These are phyloP conservation scores for Skeletonema potamos DNA, from an alignment of 108 stramenopile genomes.

Conservation along the genomic window DNA sequence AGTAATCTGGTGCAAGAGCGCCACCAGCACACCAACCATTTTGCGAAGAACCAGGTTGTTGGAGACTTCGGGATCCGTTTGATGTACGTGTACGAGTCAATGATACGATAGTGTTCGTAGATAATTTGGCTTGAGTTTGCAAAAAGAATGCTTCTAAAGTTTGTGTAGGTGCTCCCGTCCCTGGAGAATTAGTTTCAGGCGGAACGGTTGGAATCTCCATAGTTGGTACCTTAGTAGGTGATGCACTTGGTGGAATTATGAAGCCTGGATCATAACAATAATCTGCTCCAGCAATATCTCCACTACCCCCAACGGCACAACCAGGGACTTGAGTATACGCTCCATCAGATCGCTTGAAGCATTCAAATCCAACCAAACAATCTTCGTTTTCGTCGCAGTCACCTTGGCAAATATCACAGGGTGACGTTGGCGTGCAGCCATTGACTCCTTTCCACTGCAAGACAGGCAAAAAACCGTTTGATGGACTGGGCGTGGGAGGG, in stretches of 20 bases:
- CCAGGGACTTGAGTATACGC: slow-evolving; percentile 27
- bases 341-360: slow-evolving; percentile 37
- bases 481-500: background rate
- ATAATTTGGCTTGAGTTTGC: slow-evolving; percentile 1
- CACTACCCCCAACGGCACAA: slow-evolving; percentile 25
- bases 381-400: slow-evolving; percentile 62
- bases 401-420: slow-evolving; percentile 58
- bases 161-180: background rate
- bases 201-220: background rate
- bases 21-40: slow-evolving; percentile 38
- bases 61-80: background rate
- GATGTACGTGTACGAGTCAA: background rate
- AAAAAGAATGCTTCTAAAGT: slow-evolving; percentile 9
- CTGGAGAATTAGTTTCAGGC: background rate
- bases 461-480: background rate
- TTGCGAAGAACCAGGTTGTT: background rate
- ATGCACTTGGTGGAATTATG: background rate
- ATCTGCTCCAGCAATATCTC: slow-evolving; percentile 43
- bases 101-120: background rate
- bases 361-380: slow-evolving; percentile 32
- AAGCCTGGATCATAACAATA: slow-evolving; percentile 26
- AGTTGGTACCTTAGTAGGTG: background rate
- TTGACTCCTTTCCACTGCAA: slow-evolving; percentile 28
- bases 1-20: slow-evolving; percentile 41
- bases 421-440: slow-evolving; percentile 29